Evolutionary conservation across 495 filamentous ascomycete species (phyloP), one percentile per base, ranked within the genome.

Genomic region (Talaromyces proteolyticus): DNA sequence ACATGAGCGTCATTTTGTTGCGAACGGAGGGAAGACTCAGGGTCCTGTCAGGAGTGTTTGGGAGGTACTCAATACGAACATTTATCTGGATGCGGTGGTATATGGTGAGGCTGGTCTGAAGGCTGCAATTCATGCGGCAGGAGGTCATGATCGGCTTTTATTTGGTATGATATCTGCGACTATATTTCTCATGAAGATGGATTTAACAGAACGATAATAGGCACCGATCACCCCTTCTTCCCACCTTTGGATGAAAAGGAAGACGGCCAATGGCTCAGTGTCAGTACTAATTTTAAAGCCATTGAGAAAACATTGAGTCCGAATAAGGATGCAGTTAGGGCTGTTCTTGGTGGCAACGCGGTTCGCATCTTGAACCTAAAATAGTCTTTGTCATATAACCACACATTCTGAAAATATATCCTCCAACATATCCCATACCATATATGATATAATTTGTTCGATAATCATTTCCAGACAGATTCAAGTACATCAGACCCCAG

Each of bases 201-300:
- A 25, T 19, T n/a, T 34, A 29, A 63, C 53, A 49, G 5, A n/a
- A 10, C 25, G 42, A 12, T 52, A 12, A 21, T 46, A 81, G 79
- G 88, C 17, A 95, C 89, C 2, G 92, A 96, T 64, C 89, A 96
- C 68, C 92, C 92, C 0, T 97, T 97, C 69, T 97, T 96, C 66
- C 92, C 92, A 25, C 91, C 91, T 1, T 56, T 95, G 12, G 72
- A 72, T 21, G 73, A 56, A 23, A 74, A 76, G 37, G 63, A 72
- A 19, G 77, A 79, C 47, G 74, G 74, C 38, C 73, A 85, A 55
- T 97, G 92, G 92, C 72, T 79, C 52, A 97, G 92, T 67, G 90
- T 95, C 14, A 80, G 69, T 38, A 81, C 79, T 6, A 97, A 96
- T 58, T 85, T 80, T 49, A 66, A 76, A 34, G 89, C 89, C 0